Evolutionary conservation across 1,284 basidiomycete genomes (phyloP), one percentile per base, ranked within the genome.

Genomic region (Cutaneotrichosporon cyanovorans): DNA sequence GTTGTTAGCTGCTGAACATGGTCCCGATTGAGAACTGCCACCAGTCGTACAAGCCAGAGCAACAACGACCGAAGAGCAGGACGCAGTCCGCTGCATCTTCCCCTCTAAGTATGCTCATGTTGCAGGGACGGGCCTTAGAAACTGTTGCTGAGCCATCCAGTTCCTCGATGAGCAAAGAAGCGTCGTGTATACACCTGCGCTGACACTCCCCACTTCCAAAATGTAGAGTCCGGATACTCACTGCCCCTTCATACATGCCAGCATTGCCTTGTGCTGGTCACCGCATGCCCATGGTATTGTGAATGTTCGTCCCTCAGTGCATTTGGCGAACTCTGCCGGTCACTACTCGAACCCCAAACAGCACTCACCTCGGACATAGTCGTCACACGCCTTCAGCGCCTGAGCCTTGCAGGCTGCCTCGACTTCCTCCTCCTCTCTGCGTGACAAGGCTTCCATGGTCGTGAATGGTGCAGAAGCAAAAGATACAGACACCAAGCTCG

Each of bases 241-340:
- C 87, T 81, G 89, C 63, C 83, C 80, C 34, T 82, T 65, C 78
- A 92, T 83, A 65, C 89, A 93, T 3, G 79, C 76, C 60, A 90
- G 85, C 49, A 92, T 76, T 11, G 69, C 73, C 60, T 80, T 83
- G 51, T 87, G 78, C 60, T 83, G 77, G 21, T 74, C 73, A 61
- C 77, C 80, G 64, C 89, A 93, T 25, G 80, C 79, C 83, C 88
- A 93, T 10, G 83, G 83, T 20, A 90, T 80, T 3, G 87, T 84
- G 48, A 93, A 73, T 2, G 84, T 87, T 15, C 88, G 79, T 7
- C 87, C 87, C 37, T 78, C 76, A 1, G 85, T 82, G 66, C 89
- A 93, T 18, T 81, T 77, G 18, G 88, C 88, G 62, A 92, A 93
- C 31, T 78, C 89, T 92, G 63, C 1, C 5, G 4, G 35, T 48